A percentile compares a stretch with the other conserved stretches of the same genome.
Evolutionary conservation across 2,329 filamentous ascomycete species (phyloP).

Genomic region (Ampelomyces quisqualis): DNA sequence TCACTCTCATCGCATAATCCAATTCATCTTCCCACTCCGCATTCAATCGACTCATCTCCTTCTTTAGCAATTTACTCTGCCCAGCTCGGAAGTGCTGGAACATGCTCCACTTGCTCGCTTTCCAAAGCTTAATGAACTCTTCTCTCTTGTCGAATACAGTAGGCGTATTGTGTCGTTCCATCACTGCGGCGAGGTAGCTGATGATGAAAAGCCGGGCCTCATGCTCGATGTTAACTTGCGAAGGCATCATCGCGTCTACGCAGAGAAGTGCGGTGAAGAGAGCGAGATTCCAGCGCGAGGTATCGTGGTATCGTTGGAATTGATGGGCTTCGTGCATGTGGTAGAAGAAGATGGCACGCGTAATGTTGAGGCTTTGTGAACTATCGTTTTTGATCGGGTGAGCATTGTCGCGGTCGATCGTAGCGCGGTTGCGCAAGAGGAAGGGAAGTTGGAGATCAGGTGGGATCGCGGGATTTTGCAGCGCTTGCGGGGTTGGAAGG

Average conservation of each 20-base stretch:
- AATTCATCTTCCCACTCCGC: constrained; percentile 15
- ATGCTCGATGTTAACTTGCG: not conserved
- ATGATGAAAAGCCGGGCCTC: constrained; percentile 13
- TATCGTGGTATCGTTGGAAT: constrained; percentile 27
- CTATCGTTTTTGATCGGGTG: constrained; percentile 13
- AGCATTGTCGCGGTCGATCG: constrained; percentile 6
- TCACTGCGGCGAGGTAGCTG: constrained; percentile 19
- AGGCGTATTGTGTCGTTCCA: constrained; percentile 25
- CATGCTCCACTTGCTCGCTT: constrained; percentile 10
- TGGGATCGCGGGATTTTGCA: constrained; percentile 17
- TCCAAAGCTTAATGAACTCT: constrained; percentile 19
- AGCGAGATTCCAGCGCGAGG: constrained; percentile 24
- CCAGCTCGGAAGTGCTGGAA: constrained; percentile 6
- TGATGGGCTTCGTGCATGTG: constrained; percentile 19
- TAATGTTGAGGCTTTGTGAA: constrained; percentile 13
- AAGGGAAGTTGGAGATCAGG: constrained; percentile 22
- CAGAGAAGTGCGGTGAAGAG: constrained; percentile 22
- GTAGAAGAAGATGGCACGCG: constrained; percentile 28
- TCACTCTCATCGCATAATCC: not conserved
- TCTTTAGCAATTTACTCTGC: constrained; percentile 21
- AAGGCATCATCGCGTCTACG: no score
- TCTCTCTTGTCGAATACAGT: constrained; percentile 14
- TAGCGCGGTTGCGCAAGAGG: constrained; percentile 18
- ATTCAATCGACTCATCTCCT: constrained; percentile 10
- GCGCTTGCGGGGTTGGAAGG: constrained; percentile 3